phyloP scores from a whole-genome alignment of 75 land plant genomes.

The Selaginella tamariscina region DNA sequence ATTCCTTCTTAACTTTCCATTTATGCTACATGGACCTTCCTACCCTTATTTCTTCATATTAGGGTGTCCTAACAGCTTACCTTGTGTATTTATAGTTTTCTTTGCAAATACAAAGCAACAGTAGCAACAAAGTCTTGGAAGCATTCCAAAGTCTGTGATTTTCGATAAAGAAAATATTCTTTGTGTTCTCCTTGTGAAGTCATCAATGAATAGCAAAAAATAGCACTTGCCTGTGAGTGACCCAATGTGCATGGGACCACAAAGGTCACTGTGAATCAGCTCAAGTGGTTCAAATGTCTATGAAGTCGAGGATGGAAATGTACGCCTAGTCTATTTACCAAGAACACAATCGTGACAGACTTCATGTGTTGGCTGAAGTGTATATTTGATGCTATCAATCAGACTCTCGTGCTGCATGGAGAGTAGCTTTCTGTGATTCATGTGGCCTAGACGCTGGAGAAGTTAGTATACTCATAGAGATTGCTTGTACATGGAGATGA shows the following conservation, averaged over 20 bases:
- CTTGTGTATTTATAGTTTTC: not conserved
- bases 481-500: not conserved
- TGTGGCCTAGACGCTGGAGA: not conserved
- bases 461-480: not conserved
- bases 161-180: too few relatives aligned
- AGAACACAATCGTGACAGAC: too few relatives aligned
- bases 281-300: not conserved
- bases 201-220: not conserved
- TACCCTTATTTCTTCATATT: too few relatives aligned
- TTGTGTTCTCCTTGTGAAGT: not conserved
- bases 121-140: not conserved
- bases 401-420: not conserved
- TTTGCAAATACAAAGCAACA: not conserved
- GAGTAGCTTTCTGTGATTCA: not conserved
- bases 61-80: too few relatives aligned
- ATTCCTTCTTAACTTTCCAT: too few relatives aligned
- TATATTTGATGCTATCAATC: not conserved
- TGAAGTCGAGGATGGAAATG: too few relatives aligned
- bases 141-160: conserved; percentile 1
- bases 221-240: not conserved
- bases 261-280: not conserved
- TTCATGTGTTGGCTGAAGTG: not conserved
- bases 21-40: too few relatives aligned
- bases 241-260: not conserved
- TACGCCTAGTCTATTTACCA: too few relatives aligned